A percentile compares a stretch with the other conserved stretches of the same genome.
These are phyloP conservation scores for Colletotrichum plurivorum DNA, from an alignment of 2,329 filamentous ascomycete genomes.

Conservation along the genomic window DNA sequence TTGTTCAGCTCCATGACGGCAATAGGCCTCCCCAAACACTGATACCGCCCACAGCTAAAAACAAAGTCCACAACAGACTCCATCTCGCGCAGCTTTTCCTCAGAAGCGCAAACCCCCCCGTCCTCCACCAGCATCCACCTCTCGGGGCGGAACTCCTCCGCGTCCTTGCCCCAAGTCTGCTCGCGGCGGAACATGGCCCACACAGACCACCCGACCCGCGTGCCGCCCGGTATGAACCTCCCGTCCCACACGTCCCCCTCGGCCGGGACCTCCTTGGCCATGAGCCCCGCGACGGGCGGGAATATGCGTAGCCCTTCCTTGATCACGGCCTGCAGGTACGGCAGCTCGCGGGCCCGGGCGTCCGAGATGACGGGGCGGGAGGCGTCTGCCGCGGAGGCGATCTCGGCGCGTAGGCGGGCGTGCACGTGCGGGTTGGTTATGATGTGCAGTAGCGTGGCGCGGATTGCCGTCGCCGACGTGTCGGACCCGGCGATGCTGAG, in stretches of 20 bases:
- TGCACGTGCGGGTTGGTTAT: constrained; percentile 64
- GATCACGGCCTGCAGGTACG: constrained; percentile 65
- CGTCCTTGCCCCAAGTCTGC: constrained; percentile 53
- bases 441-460: constrained; percentile 66
- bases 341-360: constrained; percentile 52
- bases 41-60: constrained; percentile 55
- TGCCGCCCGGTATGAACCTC: constrained; percentile 49
- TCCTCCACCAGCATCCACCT: constrained; percentile 52
- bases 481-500: constrained; percentile 69
- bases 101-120: neutral
- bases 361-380: constrained; percentile 46
- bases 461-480: constrained; percentile 69
- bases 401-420: constrained; percentile 59
- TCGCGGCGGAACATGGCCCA: constrained; percentile 52
- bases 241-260: constrained; percentile 37
- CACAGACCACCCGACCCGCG: constrained; percentile 49
- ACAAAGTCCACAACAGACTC: constrained; percentile 53
- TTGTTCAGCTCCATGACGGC: constrained; percentile 57
- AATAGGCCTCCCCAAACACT: constrained; percentile 54
- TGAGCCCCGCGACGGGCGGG: constrained; percentile 52
- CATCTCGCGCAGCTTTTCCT: constrained; percentile 50
- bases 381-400: constrained; percentile 48
- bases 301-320: constrained; percentile 60
- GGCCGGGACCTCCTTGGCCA: constrained; percentile 46
- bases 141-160: constrained; percentile 52